phyloP scores from a whole-genome alignment of 1,139 yeast genomes.

The Pichia cactophila region DNA sequence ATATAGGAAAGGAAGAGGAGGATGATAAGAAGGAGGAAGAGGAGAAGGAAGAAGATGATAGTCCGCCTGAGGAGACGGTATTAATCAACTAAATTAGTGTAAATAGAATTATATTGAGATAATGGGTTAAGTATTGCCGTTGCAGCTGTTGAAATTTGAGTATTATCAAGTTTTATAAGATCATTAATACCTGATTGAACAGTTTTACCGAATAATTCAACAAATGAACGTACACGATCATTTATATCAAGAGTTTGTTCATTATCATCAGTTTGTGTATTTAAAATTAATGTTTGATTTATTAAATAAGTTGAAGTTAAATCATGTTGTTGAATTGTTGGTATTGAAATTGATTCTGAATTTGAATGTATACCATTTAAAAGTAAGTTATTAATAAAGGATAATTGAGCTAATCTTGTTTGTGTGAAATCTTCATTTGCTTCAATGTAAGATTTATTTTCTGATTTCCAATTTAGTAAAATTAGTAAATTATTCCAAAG shows the following conservation, averaged over 20 bases:
- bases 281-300: constrained; percentile 12
- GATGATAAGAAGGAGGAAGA: constrained; percentile 11
- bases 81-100: background rate
- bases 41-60: constrained; percentile 9
- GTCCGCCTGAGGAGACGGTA: constrained; percentile 11
- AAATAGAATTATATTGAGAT: background rate
- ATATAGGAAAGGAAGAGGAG: constrained; percentile 27
- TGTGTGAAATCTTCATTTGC: constrained; percentile 18
- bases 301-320: constrained; percentile 20
- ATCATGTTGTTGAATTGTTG: constrained; percentile 19
- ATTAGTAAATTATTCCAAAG: constrained; percentile 41
- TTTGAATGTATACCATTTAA: background rate
- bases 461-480: constrained; percentile 49
- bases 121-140: background rate
- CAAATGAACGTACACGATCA: constrained; percentile 51
- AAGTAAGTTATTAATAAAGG: constrained; percentile 12
- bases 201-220: constrained; percentile 45
- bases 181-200: constrained; percentile 45
- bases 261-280: background rate
- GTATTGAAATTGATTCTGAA: background rate
- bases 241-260: constrained; percentile 37
- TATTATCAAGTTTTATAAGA: constrained; percentile 43
- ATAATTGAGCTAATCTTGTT: constrained; percentile 14
- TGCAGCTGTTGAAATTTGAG: constrained; percentile 17
- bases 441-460: constrained; percentile 23